Evolutionary conservation across 1,284 basidiomycete species (phyloP).

Genomic region (Pholiota adiposa): DNA sequence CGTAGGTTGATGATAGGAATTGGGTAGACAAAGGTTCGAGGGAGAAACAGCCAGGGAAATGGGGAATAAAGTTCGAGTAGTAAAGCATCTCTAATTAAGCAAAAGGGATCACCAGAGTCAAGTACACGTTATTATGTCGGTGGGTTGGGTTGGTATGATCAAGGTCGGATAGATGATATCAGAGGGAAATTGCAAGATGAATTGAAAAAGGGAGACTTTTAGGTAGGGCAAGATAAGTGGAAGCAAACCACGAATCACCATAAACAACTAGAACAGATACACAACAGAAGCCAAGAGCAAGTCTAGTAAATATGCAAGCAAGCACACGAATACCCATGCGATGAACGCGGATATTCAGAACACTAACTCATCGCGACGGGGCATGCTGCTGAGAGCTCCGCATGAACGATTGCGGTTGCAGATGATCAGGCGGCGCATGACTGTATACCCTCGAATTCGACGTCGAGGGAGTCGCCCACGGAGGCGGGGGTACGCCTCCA

Average conservation of each 20-base stretch:
- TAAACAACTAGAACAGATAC: not conserved
- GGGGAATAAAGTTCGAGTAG: not conserved
- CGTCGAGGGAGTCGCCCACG: conserved; percentile 47
- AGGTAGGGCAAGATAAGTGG: not conserved
- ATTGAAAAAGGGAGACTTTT: not conserved
- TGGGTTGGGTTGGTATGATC: not conserved
- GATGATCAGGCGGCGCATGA: conserved; percentile 48
- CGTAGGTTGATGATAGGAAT: not conserved
- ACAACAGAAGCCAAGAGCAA: not conserved
- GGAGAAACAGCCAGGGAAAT: not conserved
- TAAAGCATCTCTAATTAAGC: not conserved
- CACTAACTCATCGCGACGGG: conserved; percentile 6
- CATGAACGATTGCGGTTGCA: conserved; percentile 63
- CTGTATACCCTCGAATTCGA: conserved; percentile 28
- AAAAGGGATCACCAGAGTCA: not conserved
- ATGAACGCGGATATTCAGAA: no score
- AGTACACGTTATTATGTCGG: not conserved
- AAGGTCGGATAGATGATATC: no score
- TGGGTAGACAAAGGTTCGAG: not conserved
- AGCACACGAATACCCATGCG: not conserved
- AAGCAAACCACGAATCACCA: not conserved
- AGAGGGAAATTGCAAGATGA: not conserved
- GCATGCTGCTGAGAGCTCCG: conserved; percentile 38
- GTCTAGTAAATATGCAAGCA: not conserved
- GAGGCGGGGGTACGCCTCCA: conserved; percentile 40